A percentile compares a stretch with the other conserved stretches of the same genome.
phyloP scores from a whole-genome alignment of 2,329 filamentous ascomycete species.

The Colletotrichum sidae region DNA sequence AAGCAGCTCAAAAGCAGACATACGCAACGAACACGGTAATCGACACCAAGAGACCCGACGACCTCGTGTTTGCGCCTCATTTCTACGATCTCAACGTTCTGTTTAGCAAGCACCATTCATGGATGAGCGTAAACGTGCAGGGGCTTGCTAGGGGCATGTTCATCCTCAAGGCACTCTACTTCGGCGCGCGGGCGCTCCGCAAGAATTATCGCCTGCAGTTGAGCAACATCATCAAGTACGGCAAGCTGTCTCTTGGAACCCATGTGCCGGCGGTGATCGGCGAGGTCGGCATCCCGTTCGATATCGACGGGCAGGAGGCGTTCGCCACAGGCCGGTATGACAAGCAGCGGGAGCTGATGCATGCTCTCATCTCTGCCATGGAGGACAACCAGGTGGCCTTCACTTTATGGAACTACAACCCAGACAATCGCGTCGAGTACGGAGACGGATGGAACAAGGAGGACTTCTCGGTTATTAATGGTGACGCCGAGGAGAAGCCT shows the following conservation, averaged over 20 bases:
- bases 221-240: constrained; percentile 49
- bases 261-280: constrained; percentile 51
- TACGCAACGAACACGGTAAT: constrained; percentile 46
- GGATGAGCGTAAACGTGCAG: constrained; percentile 55
- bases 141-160: constrained; percentile 54
- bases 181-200: constrained; percentile 50
- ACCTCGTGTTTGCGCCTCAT: constrained; percentile 55
- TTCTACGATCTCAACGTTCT: constrained; percentile 57
- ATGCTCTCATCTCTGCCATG: constrained; percentile 54
- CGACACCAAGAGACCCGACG: constrained; percentile 42
- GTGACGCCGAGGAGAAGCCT: constrained; percentile 43
- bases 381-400: constrained; percentile 52
- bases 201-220: constrained; percentile 54
- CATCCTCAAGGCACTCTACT: constrained; percentile 53
- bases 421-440: constrained; percentile 50
- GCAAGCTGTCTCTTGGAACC: constrained; percentile 46
- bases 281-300: constrained; percentile 54
- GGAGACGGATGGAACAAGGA: constrained; percentile 58
- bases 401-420: constrained; percentile 55
- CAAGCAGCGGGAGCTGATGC: constrained; percentile 52
- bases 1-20: constrained; percentile 29
- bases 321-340: constrained; percentile 53
- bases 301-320: constrained; percentile 51
- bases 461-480: constrained; percentile 55
- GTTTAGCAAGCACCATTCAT: constrained; percentile 49